Base-by-base conservation (phyloP, 192 early-diverging fungal species). In the Coemansia sp. region DNA sequence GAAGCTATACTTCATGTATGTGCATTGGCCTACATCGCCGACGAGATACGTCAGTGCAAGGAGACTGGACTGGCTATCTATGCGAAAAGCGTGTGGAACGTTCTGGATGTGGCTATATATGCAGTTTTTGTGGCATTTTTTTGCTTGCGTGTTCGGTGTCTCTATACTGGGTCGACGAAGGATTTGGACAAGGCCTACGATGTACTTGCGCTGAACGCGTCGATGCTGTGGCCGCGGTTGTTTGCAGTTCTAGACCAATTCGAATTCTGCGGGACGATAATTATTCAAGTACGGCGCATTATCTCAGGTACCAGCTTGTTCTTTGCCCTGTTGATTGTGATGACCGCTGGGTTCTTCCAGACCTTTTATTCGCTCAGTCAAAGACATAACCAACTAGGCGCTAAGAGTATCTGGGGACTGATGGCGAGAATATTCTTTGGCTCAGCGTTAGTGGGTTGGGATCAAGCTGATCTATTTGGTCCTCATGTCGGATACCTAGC, bases 381-480 rank as follows among this genome's bases (percentile, higher is more conserved):
- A n/a, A 20, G 69, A n/a, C 73, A 80, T 64, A 74, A 80, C 34
- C 62, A 80, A 24, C 39, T 74, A 60, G 69, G 20, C 15, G 72
- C 72, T 16, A 63, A 40, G 20, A 72, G 47, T 44, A 68, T 80
- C 31, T 74, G 72, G 69, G 78, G 72, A 3, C 57, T 80, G 65
- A 80, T 80, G 78, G 64, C 73, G 10, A 64, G 73, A 3, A 80
- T 80, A 57, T 80, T 80, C 49, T 80, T 80, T 71, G 78, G 78
- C 40, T 74, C 72, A 3, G 73, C 72, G 31, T 40, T 74, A 16
- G 31, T 80, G 11, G 78, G 78, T 22, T 80, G 72, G 72, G 78
- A 80, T 64, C 72, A 80, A 24, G 73, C 78, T 3, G 65, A 74
- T 49, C 34, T 74, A 24, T 80, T 80, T 34, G 78, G 78, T 1